These are phyloP conservation scores for Quillaja saponaria DNA, from an alignment of 306 rosid species.

Conservation along the genomic window DNA sequence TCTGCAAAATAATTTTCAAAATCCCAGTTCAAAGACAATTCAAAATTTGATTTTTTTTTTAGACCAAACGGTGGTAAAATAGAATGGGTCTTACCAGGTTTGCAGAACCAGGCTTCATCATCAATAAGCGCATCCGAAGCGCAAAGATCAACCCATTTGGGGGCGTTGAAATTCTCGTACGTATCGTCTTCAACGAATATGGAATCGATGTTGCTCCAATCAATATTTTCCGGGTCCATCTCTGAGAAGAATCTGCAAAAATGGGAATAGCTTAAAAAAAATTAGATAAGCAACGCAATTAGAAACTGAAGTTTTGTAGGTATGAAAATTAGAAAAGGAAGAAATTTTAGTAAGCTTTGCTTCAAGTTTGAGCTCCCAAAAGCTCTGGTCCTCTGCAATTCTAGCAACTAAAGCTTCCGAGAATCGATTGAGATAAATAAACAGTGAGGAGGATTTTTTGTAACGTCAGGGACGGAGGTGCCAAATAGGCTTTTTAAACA, in stretches of 20 bases:
- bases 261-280: no score
- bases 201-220: conserved; percentile 51
- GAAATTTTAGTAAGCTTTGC: not conserved
- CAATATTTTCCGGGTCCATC: conserved; percentile 58
- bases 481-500: no score
- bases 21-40: no score
- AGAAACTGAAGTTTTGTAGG: conserved; percentile 13
- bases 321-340: not conserved
- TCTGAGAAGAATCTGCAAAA: conserved; percentile 18
- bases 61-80: no score
- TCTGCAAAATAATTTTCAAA: conserved; percentile 24
- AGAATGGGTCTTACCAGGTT: conserved; percentile 27
- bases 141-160: conserved; percentile 53
- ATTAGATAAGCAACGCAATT: not conserved
- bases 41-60: no score
- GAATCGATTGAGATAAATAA: not conserved
- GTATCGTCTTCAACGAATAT: conserved; percentile 37
- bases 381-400: conserved; percentile 5
- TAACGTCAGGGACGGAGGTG: conserved; percentile 39
- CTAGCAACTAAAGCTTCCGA: not conserved
- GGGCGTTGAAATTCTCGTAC: conserved; percentile 48
- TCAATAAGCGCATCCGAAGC: conserved; percentile 35
- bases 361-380: conserved; percentile 3
- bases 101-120: conserved; percentile 54
- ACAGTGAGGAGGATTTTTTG: conserved; percentile 7